Conservation (phyloP, 2,329 filamentous ascomycete species). For the Colletotrichum trifolii region DNA sequence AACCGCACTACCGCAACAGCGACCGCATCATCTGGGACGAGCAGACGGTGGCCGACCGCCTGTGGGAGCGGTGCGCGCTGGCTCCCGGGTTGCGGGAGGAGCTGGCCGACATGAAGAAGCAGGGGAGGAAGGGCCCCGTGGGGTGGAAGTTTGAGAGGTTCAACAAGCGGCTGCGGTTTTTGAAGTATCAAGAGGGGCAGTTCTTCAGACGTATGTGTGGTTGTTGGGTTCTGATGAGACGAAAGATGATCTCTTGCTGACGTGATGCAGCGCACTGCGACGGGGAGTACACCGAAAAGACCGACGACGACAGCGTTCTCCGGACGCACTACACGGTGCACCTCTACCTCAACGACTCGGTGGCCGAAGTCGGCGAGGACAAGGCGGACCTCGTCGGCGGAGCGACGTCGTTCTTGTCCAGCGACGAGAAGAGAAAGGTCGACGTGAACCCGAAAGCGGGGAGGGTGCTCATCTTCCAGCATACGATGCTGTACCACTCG, state of each 20-base stretch:
- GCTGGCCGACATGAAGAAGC: conserved; percentile 48
- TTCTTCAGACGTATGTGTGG: conserved; percentile 70
- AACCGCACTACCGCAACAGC: conserved; percentile 71
- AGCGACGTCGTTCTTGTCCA: conserved; percentile 65
- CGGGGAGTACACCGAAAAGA: conserved; percentile 65
- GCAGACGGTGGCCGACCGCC: conserved; percentile 67
- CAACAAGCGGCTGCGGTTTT: conserved; percentile 80
- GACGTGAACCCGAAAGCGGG: conserved; percentile 68
- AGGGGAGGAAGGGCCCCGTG: neutral
- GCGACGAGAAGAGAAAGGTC: conserved; percentile 53
- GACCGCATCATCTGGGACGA: conserved; percentile 83
- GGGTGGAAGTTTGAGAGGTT: conserved; percentile 61
- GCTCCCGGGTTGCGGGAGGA: conserved; percentile 54
- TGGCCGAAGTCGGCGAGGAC: conserved; percentile 49
- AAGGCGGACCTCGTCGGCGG: conserved; percentile 58
- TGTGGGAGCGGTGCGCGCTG: conserved; percentile 69
- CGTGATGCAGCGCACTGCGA: conserved; percentile 71
- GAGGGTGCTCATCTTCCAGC: conserved; percentile 71
- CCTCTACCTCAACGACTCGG: conserved; percentile 64
- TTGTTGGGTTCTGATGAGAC: conserved; percentile 34
- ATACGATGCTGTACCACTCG: conserved; percentile 61
- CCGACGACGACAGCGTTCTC: conserved; percentile 56
- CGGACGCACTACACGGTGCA: conserved; percentile 66
- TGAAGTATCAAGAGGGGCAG: conserved; percentile 77
- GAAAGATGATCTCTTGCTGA: conserved; percentile 1